Conservation (phyloP, 164 flowering plant genomes). For the Protea cynaroides region DNA sequence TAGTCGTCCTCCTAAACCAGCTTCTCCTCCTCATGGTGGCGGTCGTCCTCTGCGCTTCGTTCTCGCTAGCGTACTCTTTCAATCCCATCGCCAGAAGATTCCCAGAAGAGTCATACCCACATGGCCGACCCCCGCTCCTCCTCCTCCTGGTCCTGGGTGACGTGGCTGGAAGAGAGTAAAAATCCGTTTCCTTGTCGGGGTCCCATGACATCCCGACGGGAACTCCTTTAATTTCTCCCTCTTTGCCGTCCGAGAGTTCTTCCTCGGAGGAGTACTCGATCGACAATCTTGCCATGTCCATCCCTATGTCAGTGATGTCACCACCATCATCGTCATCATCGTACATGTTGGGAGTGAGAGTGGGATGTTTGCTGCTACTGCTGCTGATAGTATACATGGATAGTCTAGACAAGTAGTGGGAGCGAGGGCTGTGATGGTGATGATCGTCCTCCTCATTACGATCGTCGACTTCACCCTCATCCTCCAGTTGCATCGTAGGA, state of each 20-base stretch:
- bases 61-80: conserved; percentile 50
- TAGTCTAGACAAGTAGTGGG: conserved; percentile 30
- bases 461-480: conserved; percentile 4
- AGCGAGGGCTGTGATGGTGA: conserved; percentile 14
- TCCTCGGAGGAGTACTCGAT: conserved; percentile 31
- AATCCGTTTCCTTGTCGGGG: conserved; percentile 27
- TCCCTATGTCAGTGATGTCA: conserved; percentile 6
- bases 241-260: conserved; percentile 33
- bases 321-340: conserved; percentile 17
- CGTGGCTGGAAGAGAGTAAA: conserved; percentile 20
- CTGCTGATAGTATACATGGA: conserved; percentile 33
- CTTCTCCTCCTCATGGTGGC: conserved; percentile 5
- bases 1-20: no score
- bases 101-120: conserved; percentile 1
- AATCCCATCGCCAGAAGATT: neutral
- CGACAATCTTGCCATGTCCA: conserved; percentile 35
- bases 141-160: conserved; percentile 17
- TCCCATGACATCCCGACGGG: conserved; percentile 14
- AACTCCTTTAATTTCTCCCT: conserved; percentile 1
- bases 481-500: no score
- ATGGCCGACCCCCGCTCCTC: neutral
- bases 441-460: conserved; percentile 16
- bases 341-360: neutral
- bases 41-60: conserved; percentile 20
- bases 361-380: neutral